phyloP scores from a whole-genome alignment of 2,329 filamentous ascomycete species.

The Talaromyces marneffei region DNA sequence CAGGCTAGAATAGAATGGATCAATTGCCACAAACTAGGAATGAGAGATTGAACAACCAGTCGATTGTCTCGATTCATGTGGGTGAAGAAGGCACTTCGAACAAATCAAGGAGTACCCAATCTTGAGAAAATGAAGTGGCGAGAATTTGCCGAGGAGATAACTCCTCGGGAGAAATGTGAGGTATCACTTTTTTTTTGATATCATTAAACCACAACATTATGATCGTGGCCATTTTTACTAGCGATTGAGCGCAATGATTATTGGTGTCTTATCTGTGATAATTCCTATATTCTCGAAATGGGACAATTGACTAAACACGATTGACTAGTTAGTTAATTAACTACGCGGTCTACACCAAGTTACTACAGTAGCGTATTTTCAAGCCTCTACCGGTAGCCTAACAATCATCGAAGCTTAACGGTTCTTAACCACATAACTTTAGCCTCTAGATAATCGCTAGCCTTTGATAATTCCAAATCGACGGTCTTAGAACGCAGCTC shows the following conservation, averaged over 20 bases:
- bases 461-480: not conserved
- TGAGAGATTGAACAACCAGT: not conserved
- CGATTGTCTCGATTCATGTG: too few species aligned
- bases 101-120: not conserved
- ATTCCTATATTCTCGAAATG: not conserved
- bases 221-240: not conserved
- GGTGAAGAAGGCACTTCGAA: not conserved
- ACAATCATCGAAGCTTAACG: not conserved
- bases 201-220: not conserved
- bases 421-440: not conserved
- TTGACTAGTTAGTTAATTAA: not conserved
- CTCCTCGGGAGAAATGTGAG: not conserved
- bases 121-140: not conserved
- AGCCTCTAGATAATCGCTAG: not conserved
- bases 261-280: not conserved
- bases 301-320: not conserved
- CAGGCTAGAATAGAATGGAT: not conserved
- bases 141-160: not conserved
- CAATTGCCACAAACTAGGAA: not conserved
- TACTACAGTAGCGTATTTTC: not conserved
- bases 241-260: not conserved
- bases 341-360: too few species aligned
- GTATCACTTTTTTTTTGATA: not conserved
- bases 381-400: not conserved
- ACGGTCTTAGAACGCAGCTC: not conserved